Base-by-base conservation (phyloP, 1,284 basidiomycete genomes). In the Ceratorhiza oryzae-sativae region DNA sequence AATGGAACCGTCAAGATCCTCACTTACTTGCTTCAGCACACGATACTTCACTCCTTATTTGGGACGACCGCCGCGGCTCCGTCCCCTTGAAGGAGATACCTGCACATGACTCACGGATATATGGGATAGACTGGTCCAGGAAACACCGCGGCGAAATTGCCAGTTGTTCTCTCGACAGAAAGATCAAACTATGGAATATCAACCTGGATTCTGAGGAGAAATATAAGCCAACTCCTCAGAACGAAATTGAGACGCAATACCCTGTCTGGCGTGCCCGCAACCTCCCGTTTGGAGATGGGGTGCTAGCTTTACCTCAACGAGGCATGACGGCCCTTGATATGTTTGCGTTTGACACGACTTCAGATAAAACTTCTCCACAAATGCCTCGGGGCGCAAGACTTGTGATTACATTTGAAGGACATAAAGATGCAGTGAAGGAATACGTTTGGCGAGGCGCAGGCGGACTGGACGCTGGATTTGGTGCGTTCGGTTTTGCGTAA, bases 231-330 rank as follows among this genome's bases (percentile, higher is more conserved):
- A 56, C 49, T 27, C 62, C 75, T 18, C 67, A 73, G 30, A 68
- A 68, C 41, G 71, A 72, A 41, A 93, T 95, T 73, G 81, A 85
- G 59, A 97, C 96, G 0, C 82, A 84, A 0, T 94, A 97, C 77
- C 97, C 97, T 0, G 92, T 99, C 0, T 98, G 96, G 95, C 85
- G 97, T 42, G 97, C 97, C 0, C 85, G 97, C 46, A 88, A 95
- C 79, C 81, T 98, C 2, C 97, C 97, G 0, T 99, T 99, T 78
- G 97, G 97, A 1, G 84, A 87, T 39, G 97, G 97, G 20, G 84
- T 98, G 20, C 83, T 99, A 72, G 93, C 93, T 71, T 81, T 99
- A 25, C 93, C 97, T 0, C 97, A 99, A 79, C 84, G 97, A 68
- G 93, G 94, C 1, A 91, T 92, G 75, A 92, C 90, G 8, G 86